Conservation (phyloP, 495 filamentous ascomycete genomes). For the Cercophora samala region DNA sequence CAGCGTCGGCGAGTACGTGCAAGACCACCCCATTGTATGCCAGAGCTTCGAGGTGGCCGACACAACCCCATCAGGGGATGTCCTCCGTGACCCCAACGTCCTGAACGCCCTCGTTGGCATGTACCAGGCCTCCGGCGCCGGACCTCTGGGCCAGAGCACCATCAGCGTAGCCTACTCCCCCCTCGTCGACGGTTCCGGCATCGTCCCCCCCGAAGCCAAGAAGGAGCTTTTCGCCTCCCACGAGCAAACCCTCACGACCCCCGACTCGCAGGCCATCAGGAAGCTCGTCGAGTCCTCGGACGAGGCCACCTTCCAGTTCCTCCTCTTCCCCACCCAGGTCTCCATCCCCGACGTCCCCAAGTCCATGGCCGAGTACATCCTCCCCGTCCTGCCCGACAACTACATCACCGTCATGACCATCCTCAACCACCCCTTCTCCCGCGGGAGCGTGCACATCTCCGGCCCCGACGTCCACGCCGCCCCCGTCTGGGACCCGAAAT, state of each 20-base stretch:
- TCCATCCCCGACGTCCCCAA: conserved; percentile 33
- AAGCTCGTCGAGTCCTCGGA: conserved; percentile 30
- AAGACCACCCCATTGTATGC: conserved; percentile 46
- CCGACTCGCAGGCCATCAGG: conserved; percentile 20
- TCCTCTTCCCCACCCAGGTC: conserved; percentile 39
- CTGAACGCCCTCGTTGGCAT: conserved; percentile 37
- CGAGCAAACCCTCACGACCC: conserved; percentile 18
- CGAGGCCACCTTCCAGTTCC: conserved; percentile 38
- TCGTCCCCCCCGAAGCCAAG: conserved; percentile 28
- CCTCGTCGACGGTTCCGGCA: conserved; percentile 37
- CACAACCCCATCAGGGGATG: conserved; percentile 41
- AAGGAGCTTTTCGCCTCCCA: conserved; percentile 27
- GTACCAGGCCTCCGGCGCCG: conserved; percentile 31
- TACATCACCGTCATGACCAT: conserved; percentile 41
- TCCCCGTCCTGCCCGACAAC: conserved; percentile 34
- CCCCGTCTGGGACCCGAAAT: conserved; percentile 54
- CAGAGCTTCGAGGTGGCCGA: conserved; percentile 44
- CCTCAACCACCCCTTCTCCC: conserved; percentile 52
- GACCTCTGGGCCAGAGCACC: conserved; percentile 41
- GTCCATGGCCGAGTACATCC: conserved; percentile 37
- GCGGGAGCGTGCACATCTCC: conserved; percentile 56
- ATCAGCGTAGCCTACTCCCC: conserved; percentile 44
- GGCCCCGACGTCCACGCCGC: conserved; percentile 33
- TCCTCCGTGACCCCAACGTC: conserved; percentile 40
- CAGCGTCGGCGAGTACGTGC: conserved; percentile 68